Conservation (phyloP, 768 basidiomycete species). For the Boletus reticuloceps region DNA sequence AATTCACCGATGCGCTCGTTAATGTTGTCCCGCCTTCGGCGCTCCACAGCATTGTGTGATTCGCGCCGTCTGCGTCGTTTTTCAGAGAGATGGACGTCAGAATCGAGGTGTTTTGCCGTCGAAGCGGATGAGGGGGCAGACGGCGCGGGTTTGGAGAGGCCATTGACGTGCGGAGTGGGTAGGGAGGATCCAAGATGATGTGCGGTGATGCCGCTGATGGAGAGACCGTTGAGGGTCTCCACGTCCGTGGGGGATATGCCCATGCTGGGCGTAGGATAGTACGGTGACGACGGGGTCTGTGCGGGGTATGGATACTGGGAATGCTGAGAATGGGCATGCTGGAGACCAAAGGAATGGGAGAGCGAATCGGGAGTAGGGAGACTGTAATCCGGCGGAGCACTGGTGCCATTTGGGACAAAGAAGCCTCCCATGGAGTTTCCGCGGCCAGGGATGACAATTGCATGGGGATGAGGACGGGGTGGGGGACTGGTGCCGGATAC, state of each 20-base stretch:
- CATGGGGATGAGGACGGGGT: constrained; percentile 51
- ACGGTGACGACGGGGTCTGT: constrained; percentile 29
- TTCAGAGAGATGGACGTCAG: constrained; percentile 58
- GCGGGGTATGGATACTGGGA: constrained; percentile 26
- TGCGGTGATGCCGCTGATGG: constrained; percentile 15
- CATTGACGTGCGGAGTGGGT: constrained; percentile 10
- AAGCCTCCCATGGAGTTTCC: constrained; percentile 31
- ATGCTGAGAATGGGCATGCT: constrained; percentile 29
- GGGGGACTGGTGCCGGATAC: constrained; percentile 51
- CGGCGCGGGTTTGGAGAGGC: constrained; percentile 11
- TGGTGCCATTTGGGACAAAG: constrained; percentile 28
- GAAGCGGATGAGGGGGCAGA: constrained; percentile 4
- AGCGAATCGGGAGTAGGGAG: constrained; percentile 43
- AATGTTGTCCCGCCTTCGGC: constrained; percentile 85
- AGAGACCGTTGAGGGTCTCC: constrained; percentile 19
- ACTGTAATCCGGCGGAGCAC: constrained; percentile 36
- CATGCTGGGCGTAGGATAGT: constrained; percentile 25
- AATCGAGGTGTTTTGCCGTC: constrained; percentile 11
- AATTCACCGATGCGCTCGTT: constrained; percentile 94
- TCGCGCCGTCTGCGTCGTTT: constrained; percentile 80
- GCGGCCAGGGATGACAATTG: constrained; percentile 65
- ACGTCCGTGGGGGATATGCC: constrained; percentile 28
- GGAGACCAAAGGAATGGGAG: constrained; percentile 31
- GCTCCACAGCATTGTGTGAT: constrained; percentile 90
- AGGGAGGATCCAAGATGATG: constrained; percentile 23